Percentiles rank a stretch among this genome's conserved stretches.
Evolutionary conservation across 257 asterid species (phyloP).

Genomic region (Striga asiatica): DNA sequence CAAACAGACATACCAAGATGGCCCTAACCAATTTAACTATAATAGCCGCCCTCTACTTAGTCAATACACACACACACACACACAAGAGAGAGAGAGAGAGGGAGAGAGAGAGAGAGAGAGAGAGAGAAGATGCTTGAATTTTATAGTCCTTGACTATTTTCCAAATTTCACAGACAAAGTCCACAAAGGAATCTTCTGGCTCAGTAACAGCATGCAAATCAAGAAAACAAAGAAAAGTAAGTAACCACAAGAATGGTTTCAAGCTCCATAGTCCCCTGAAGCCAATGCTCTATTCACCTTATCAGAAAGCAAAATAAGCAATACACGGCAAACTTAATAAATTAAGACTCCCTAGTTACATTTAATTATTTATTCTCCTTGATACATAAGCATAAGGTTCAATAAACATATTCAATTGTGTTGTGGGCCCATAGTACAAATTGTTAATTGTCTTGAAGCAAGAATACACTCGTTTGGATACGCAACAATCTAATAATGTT

Average conservation of each 20-base stretch:
- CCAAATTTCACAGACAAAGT: neutral
- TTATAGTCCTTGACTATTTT: neutral
- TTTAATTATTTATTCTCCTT: neutral
- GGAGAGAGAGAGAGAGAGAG: too few species aligned
- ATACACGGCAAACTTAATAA: too few species aligned
- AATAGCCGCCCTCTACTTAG: too few species aligned
- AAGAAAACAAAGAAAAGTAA: too few species aligned
- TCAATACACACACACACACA: too few species aligned
- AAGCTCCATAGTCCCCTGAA: neutral
- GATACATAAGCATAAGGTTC: neutral
- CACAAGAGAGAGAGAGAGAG: neutral
- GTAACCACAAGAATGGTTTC: neutral
- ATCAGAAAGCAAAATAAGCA: neutral
- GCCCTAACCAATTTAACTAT: too few species aligned
- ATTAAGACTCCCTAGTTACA: too few species aligned
- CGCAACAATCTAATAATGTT: conserved; percentile 14
- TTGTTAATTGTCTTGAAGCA: conserved; percentile 19
- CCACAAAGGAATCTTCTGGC: conserved; percentile 14
- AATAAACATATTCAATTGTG: conserved; percentile 13
- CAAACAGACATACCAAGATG: conserved; percentile 20
- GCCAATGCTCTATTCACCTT: neutral
- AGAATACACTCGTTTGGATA: too few species aligned
- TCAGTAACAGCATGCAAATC: neutral
- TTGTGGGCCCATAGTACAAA: conserved; percentile 31
- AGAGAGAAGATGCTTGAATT: too few species aligned